Evolutionary conservation across 768 basidiomycete species (phyloP).

Genomic region (Psilocybe cyanescens): DNA sequence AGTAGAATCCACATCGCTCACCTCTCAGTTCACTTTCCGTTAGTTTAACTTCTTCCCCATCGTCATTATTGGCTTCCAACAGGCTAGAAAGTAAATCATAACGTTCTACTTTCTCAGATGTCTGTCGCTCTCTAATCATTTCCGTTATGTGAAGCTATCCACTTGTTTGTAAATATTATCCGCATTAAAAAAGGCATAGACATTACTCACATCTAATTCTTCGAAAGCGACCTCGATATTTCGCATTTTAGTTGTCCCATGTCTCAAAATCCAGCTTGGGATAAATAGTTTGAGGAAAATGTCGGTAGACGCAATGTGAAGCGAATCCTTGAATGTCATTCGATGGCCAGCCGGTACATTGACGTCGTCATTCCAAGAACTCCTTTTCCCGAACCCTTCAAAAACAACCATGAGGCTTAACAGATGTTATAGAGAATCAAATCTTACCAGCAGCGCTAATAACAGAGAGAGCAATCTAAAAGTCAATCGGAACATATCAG

Average conservation of each 20-base stretch:
- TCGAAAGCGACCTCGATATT: conserved; percentile 37
- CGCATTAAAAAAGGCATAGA: background rate
- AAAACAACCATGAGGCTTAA: background rate
- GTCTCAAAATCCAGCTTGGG: conserved; percentile 34
- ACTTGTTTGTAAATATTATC: too few species aligned
- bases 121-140: conserved; percentile 49
- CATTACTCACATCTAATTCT: conserved; percentile 31
- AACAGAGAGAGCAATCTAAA: conserved; percentile 9
- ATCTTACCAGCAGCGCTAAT: conserved; percentile 9
- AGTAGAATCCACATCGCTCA: conserved; percentile 5
- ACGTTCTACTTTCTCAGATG: conserved; percentile 38
- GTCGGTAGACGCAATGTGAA: conserved; percentile 40
- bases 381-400: conserved; percentile 48
- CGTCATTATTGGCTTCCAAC: conserved; percentile 47
- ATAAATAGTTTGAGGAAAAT: conserved; percentile 35
- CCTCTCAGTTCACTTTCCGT: conserved; percentile 44
- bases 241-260: conserved; percentile 31
- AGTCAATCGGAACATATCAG: background rate
- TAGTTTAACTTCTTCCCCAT: conserved; percentile 29
- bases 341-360: conserved; percentile 40
- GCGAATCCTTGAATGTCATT: conserved; percentile 46
- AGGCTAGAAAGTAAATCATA: conserved; percentile 55
- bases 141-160: conserved; percentile 45
- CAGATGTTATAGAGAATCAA: background rate
- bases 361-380: conserved; percentile 45